Evolutionary conservation across 169 alveolate species (phyloP).

Genomic region (Plasmodium inui): DNA sequence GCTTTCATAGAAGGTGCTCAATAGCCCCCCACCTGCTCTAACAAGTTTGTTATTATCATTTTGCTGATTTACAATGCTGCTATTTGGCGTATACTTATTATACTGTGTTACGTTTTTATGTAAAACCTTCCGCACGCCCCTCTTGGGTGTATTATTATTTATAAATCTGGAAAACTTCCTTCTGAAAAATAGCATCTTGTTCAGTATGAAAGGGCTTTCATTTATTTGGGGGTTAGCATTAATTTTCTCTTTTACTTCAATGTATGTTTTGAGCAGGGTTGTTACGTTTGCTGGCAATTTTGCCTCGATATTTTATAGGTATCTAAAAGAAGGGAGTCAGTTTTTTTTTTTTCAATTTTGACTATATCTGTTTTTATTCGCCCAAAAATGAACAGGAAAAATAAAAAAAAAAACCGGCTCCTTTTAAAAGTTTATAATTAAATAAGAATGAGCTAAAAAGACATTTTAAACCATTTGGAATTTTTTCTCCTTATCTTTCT

Average conservation of each 20-base stretch:
- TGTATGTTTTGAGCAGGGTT: background rate
- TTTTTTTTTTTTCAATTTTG: background rate
- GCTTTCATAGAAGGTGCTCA: slow-evolving; percentile 66
- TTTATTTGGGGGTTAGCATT: background rate
- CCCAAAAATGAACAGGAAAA: background rate
- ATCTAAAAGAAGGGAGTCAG: background rate
- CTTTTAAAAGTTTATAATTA: background rate
- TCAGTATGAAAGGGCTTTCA: background rate
- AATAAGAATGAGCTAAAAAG: slow-evolving; percentile 12
- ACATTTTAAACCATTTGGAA: slow-evolving; percentile 3
- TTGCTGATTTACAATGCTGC: slow-evolving; percentile 30
- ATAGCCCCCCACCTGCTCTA: slow-evolving; percentile 43
- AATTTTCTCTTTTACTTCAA: background rate
- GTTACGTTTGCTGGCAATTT: background rate
- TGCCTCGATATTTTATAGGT: background rate
- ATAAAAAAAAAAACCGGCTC: background rate
- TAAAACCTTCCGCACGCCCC: slow-evolving; percentile 44
- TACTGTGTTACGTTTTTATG: slow-evolving; percentile 67
- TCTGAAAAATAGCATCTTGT: slow-evolving; percentile 48
- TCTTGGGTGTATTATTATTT: slow-evolving; percentile 62
- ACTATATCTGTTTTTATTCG: background rate
- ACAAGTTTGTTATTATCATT: slow-evolving; percentile 32
- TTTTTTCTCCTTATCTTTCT: background rate
- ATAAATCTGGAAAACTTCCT: slow-evolving; percentile 73
- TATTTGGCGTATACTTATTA: slow-evolving; percentile 26